A percentile compares a stretch with the other conserved stretches of the same genome.
These are phyloP conservation scores for Akanthomyces uredinophilus DNA, from an alignment of 2,329 filamentous ascomycete genomes.

Conservation along the genomic window DNA sequence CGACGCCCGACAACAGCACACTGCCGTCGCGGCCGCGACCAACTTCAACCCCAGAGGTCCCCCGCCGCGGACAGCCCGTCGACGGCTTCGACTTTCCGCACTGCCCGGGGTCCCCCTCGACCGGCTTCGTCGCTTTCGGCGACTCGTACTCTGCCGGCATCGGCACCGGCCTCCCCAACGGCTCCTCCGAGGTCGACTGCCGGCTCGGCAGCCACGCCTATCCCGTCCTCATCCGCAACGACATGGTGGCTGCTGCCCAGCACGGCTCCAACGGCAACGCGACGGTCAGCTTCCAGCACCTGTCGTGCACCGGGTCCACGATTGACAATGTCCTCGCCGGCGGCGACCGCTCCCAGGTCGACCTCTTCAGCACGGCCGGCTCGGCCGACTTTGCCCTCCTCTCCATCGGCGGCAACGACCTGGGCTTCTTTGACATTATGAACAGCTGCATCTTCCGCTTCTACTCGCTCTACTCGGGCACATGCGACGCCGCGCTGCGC, in stretches of 20 bases:
- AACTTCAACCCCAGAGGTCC: neutral
- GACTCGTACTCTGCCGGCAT: slow-evolving; percentile 47
- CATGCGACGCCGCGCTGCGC: slow-evolving; percentile 36
- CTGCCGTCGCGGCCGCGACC: neutral
- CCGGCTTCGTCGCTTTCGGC: slow-evolving; percentile 38
- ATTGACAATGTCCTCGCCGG: slow-evolving; percentile 35
- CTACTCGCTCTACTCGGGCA: slow-evolving; percentile 43
- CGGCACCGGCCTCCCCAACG: slow-evolving; percentile 37
- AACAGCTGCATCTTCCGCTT: slow-evolving; percentile 47
- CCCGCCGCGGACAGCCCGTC: neutral
- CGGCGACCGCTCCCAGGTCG: slow-evolving; percentile 36
- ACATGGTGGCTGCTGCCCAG: slow-evolving; percentile 25
- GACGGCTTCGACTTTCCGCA: slow-evolving; percentile 14
- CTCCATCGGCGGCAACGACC: slow-evolving; percentile 45
- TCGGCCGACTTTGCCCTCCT: slow-evolving; percentile 39
- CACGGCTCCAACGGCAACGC: slow-evolving; percentile 20
- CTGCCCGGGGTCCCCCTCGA: slow-evolving; percentile 15
- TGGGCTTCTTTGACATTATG: slow-evolving; percentile 46
- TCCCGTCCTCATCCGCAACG: slow-evolving; percentile 34
- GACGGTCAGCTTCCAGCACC: slow-evolving; percentile 34
- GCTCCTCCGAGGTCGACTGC: slow-evolving; percentile 35
- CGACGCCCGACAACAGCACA: neutral
- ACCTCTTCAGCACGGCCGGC: slow-evolving; percentile 33
- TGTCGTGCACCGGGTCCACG: slow-evolving; percentile 43
- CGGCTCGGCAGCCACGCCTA: slow-evolving; percentile 39